Base-by-base conservation (phyloP, 1,139 yeast species). In the Torulaspora globosa region DNA sequence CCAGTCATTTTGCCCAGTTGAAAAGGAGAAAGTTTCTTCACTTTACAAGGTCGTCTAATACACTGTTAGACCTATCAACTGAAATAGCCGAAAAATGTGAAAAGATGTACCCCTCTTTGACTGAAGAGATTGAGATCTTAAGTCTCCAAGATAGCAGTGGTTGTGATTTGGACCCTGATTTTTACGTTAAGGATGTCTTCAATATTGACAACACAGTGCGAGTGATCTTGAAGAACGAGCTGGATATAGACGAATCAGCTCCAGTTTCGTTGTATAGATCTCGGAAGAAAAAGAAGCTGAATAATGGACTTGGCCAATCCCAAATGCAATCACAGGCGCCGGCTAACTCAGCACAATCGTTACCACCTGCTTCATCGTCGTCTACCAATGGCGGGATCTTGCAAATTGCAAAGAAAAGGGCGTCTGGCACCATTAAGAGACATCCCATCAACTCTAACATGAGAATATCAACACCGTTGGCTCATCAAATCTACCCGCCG, bases 131-230 rank as follows among this genome's bases (percentile, higher is more conserved):
- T 12, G 69, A 68, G 6, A 75, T 84, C 35, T 69, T 73, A 15
- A 75, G 77, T 41, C 66, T 84, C 4, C 92, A 84, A 58, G 89
- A 84, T 61, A 65, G 67, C 21, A 75, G 78, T 49, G 73, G 73
- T 50, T 83, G 88, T 56, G 94, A 85, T 59, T 68, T 85, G 53
- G 94, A 84, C 60, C 87, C 88, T 0, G 92, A 84, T 47, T 84
- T 80, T 53, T 52, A 63, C 6, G 82, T 79, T 0, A 73, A 73
- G 5, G 86, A 82, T 53, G 80, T 83, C 7, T 82, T 84, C 57
- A 68, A 73, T 23, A 52, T 50, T 9, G 79, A 77, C 33, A 81
- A 77, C 49, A 64, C 76, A 3, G 70, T 84, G 24, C 68, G 83
- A 42, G 80, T 82, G 1, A 58, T 80, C 10, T 70, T 79, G n/a